A percentile compares a stretch with the other conserved stretches of the same genome.
Conservation (phyloP, 352 stramenopile genomes). For the Aphanomyces cochlioides region DNA sequence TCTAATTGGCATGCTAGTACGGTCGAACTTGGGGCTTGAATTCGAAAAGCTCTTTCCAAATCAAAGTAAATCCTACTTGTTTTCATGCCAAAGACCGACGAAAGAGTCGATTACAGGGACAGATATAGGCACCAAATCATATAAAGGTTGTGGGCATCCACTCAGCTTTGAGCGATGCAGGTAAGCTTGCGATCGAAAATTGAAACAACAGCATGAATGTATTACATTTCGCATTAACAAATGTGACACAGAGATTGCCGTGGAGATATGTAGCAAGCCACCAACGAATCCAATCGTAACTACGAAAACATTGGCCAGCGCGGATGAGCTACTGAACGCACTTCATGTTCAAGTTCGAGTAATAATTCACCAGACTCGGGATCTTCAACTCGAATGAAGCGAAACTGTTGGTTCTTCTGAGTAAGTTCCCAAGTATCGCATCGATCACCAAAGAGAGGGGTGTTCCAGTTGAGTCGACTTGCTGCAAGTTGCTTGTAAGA, state of each 20-base stretch:
- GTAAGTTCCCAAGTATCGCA: constrained; percentile 64
- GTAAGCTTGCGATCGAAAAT: no score
- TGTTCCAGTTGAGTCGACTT: constrained; percentile 68
- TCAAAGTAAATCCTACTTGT: no score
- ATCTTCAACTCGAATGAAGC: constrained; percentile 63
- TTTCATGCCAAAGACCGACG: no score
- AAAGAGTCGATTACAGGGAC: no score
- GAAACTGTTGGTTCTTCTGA: constrained; percentile 67
- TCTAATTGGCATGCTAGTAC: no score
- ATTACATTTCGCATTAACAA: no score
- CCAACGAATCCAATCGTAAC: not conserved
- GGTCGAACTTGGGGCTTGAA: no score
- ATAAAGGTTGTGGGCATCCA: no score
- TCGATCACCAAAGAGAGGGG: constrained; percentile 63
- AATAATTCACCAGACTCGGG: constrained; percentile 58
- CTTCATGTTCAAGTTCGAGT: constrained; percentile 67
- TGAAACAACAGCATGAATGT: no score
- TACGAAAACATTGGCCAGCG: constrained; percentile 50
- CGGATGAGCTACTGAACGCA: constrained; percentile 63
- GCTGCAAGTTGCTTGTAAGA: constrained; percentile 59
- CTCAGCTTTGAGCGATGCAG: no score
- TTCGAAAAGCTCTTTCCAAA: no score
- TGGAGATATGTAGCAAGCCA: constrained; percentile 11
- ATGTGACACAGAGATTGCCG: not conserved
- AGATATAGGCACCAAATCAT: no score